Base-by-base conservation (phyloP, 75 land plant genomes). In the Pinus taeda region DNA sequence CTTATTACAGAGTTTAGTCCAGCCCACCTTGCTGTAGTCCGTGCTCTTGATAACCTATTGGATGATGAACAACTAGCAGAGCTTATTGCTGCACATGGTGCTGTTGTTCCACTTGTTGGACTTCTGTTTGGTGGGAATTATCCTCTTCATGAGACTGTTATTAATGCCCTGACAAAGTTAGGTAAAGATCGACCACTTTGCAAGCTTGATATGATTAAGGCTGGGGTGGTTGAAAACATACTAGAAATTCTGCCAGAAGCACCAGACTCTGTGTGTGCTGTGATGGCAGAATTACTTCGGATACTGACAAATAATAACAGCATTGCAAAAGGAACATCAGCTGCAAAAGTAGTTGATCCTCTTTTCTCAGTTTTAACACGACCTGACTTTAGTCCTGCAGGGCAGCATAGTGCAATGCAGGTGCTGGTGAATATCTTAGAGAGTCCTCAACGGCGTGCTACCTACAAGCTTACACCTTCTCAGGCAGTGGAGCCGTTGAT, bases 41-140 rank as follows among this genome's bases (percentile, higher is more conserved):
- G 93, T 75, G 98, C 99, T 53, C 74, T 96, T 21, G 99, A 96
- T 72, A 96, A 89, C 59, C 82, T 96, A 22, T 82, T 94, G 37
- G 99, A 96, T 80, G 99, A 96, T 85, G 98, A 96, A 76, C 95
- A 94, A 65, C 82, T 95, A 75, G 98, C 99, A 60, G 99, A 96
- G 77, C 83, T 89, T 24, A 93, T 96, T 73, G 95, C 98, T 67
- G 99, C 99, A 36, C 92, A 96, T 84, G 99, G 98, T 73, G 99
- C 99, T 13, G 99, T 96, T 24, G 84, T 92, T 80, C 98, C 99
- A 60, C 89, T 96, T 79, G 99, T 94, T 60, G 87, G 90, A 20
- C 92, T 96, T 74, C 78, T 94, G 24, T 90, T 84, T 82, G 98
- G 95, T 56, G 76, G 71, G 30, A 95, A 94, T 83, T 94, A 84